Evolutionary conservation across 768 basidiomycete species (phyloP).

Genomic region (Cytidiella melzeri): DNA sequence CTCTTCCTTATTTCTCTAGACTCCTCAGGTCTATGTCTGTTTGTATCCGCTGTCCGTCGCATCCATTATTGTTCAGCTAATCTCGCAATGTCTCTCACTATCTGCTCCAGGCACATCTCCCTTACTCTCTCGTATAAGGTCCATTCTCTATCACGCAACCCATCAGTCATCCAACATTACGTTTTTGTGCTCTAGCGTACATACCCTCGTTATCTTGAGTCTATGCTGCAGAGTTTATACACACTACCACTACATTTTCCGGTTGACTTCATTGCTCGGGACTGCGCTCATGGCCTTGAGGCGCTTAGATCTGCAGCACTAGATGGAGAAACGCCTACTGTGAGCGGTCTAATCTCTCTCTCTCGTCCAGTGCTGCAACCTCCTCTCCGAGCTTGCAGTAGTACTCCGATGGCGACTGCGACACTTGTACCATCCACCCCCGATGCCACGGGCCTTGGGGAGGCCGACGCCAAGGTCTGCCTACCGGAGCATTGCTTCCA

Average conservation of each 20-base stretch:
- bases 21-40: slow-evolving; percentile 8
- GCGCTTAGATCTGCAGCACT: too few relatives aligned
- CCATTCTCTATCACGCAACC: not conserved
- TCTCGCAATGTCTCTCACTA: slow-evolving; percentile 14
- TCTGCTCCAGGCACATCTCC: too few relatives aligned
- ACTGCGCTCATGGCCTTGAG: too few relatives aligned
- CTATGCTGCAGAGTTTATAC: not conserved
- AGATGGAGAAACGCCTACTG: too few relatives aligned
- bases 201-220: not conserved
- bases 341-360: slow-evolving; percentile 1
- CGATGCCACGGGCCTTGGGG: slow-evolving; percentile 33
- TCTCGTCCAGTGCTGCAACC: slow-evolving; percentile 6
- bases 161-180: too few relatives aligned
- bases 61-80: slow-evolving; percentile 14
- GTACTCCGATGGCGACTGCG: slow-evolving; percentile 32
- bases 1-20: slow-evolving; percentile 5
- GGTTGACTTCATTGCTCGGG: too few relatives aligned
- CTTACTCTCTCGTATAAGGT: not conserved
- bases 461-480: slow-evolving; percentile 45
- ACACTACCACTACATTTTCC: too few relatives aligned
- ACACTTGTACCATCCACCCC: slow-evolving; percentile 49
- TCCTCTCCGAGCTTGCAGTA: slow-evolving; percentile 3
- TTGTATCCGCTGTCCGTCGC: slow-evolving; percentile 11
- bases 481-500: slow-evolving; percentile 71
- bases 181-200: not conserved